These are phyloP conservation scores for Prunus yedoensis DNA, from an alignment of 331 rosid genomes.

Conservation along the genomic window DNA sequence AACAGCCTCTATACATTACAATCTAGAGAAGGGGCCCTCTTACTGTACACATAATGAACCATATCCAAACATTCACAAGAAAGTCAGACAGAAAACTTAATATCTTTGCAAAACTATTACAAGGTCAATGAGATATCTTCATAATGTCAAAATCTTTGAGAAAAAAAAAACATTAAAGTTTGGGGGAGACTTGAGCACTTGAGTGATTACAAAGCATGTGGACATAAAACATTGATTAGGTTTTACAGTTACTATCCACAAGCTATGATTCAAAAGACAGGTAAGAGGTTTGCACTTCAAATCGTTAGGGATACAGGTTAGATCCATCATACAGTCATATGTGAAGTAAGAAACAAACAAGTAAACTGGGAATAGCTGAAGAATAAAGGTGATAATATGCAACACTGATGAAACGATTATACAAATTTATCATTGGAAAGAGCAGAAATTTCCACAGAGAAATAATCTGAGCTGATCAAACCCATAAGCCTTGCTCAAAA, in stretches of 20 bases:
- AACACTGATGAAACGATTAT: neutral
- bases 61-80: neutral
- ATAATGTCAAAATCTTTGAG: neutral
- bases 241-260: neutral
- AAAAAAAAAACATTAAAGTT: neutral
- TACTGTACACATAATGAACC: neutral
- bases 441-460: neutral
- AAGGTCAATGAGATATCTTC: neutral
- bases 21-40: neutral
- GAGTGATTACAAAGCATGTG: neutral
- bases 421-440: neutral
- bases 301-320: neutral
- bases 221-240: neutral
- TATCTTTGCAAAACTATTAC: neutral
- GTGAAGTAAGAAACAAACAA: neutral
- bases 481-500: neutral
- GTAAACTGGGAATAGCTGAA: neutral
- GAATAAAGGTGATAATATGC: neutral
- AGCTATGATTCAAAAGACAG: neutral
- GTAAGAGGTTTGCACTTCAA: neutral
- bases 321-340: constrained; percentile 5
- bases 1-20: constrained; percentile 23
- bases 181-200: neutral
- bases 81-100: neutral
- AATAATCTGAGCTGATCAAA: neutral